Conservation (phyloP, 164 flowering plant species). For the Houttuynia cordata region DNA sequence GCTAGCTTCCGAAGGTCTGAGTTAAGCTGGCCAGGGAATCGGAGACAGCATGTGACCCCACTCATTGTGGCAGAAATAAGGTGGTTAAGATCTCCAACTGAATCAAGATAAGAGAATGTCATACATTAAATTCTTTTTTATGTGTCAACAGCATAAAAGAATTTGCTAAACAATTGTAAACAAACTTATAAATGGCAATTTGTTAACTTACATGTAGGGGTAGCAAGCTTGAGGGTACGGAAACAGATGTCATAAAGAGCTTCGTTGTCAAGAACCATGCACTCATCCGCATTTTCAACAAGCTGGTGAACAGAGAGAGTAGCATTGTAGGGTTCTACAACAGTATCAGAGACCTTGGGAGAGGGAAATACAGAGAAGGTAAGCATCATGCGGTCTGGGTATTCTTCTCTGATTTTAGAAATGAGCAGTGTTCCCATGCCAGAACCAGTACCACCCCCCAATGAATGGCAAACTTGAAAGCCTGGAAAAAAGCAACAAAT, state of each 20-base stretch:
- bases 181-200: not conserved
- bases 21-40: constrained; percentile 2
- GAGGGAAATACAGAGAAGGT: constrained; percentile 1
- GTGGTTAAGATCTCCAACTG: constrained; percentile 3
- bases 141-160: no score
- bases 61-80: constrained; percentile 2
- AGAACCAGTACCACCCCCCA: not conserved
- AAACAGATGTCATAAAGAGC: constrained; percentile 2
- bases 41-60: constrained; percentile 3
- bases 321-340: constrained; percentile 1
- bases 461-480: not conserved
- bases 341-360: constrained; percentile 2
- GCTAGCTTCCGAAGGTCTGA: constrained; percentile 3
- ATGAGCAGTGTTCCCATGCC: constrained; percentile 1
- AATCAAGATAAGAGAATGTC: not conserved
- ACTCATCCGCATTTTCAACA: constrained; percentile 2
- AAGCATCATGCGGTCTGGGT: constrained; percentile 1
- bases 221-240: constrained; percentile 2
- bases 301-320: constrained; percentile 1
- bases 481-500: not conserved
- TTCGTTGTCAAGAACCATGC: constrained; percentile 1
- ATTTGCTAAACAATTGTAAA: no score
- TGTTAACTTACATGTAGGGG: not conserved
- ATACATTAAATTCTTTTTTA: no score
- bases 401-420: not conserved